Evolutionary conservation across 2,329 filamentous ascomycete species (phyloP).

Genomic region (Aspergillus pseudoglaucus): DNA sequence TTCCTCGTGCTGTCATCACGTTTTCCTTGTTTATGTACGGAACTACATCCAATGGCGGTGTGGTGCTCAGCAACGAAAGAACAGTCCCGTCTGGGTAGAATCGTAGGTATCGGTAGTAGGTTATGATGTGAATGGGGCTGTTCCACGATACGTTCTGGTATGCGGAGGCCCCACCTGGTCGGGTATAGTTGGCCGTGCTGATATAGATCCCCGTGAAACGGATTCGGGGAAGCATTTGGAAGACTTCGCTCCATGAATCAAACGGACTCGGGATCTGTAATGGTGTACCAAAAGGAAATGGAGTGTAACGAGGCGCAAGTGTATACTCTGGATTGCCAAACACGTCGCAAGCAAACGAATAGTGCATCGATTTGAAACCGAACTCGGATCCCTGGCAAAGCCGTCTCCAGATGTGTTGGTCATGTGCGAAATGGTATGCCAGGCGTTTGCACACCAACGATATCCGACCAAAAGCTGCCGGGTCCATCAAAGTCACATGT

Average conservation of each 20-base stretch:
- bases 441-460: slow-evolving; percentile 79
- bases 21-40: slow-evolving; percentile 71
- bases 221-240: slow-evolving; percentile 73
- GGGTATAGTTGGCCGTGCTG: slow-evolving; percentile 89
- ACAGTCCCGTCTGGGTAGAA: slow-evolving; percentile 86
- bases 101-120: slow-evolving; percentile 93
- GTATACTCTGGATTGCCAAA: slow-evolving; percentile 40
- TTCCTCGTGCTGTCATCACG: slow-evolving; percentile 39
- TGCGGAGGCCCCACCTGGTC: slow-evolving; percentile 66
- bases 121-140: slow-evolving; percentile 86
- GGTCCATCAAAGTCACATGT: slow-evolving; percentile 67
- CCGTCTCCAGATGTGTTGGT: slow-evolving; percentile 79
- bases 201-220: slow-evolving; percentile 97
- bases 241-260: slow-evolving; percentile 61
- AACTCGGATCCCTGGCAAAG: slow-evolving; percentile 64
- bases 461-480: slow-evolving; percentile 68
- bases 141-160: slow-evolving; percentile 66
- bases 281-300: slow-evolving; percentile 22
- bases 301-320: slow-evolving; percentile 28
- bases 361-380: slow-evolving; percentile 79
- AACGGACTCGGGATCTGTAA: slow-evolving; percentile 30
- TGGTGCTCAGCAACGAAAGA: slow-evolving; percentile 72
- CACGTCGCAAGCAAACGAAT: slow-evolving; percentile 62
- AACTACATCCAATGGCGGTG: slow-evolving; percentile 80
- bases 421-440: slow-evolving; percentile 75